phyloP scores from a whole-genome alignment of 2,329 filamentous ascomycete species.

The Plenodomus biglobosus region DNA sequence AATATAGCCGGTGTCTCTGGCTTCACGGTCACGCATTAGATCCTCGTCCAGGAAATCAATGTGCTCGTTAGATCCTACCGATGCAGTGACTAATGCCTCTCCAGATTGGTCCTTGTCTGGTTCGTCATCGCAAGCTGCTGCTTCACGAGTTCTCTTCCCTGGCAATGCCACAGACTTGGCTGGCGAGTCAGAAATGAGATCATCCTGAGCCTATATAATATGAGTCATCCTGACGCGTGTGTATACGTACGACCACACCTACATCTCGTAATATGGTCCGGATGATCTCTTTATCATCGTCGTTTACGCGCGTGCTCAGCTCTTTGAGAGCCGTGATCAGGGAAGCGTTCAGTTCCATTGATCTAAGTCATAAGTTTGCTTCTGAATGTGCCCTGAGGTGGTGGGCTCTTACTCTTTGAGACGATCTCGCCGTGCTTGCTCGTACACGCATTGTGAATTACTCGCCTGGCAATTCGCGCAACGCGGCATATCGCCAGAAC shows the following conservation, averaged over 20 bases:
- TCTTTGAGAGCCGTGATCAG: conserved; percentile 21
- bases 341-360: conserved; percentile 22
- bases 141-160: conserved; percentile 19
- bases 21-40: conserved; percentile 27
- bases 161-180: conserved; percentile 2
- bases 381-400: background rate
- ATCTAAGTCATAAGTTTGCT: conserved; percentile 8
- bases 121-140: conserved; percentile 1
- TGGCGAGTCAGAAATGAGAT: conserved; percentile 10
- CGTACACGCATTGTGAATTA: conserved; percentile 21
- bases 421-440: conserved; percentile 27
- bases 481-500: conserved; percentile 24
- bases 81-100: conserved; percentile 24
- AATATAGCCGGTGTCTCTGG: conserved; percentile 38
- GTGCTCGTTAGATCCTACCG: conserved; percentile 34
- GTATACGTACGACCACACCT: background rate
- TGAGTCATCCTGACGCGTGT: background rate
- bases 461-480: conserved; percentile 21
- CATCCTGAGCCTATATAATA: conserved; percentile 19
- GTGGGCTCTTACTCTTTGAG: conserved; percentile 20
- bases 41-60: conserved; percentile 36
- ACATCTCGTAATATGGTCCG: conserved; percentile 22
- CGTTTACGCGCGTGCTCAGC: conserved; percentile 15
- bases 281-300: conserved; percentile 19
- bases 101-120: conserved; percentile 6